Base-by-base conservation (phyloP, 345 rosid genomes). In the Hibiscus tridactylites region DNA sequence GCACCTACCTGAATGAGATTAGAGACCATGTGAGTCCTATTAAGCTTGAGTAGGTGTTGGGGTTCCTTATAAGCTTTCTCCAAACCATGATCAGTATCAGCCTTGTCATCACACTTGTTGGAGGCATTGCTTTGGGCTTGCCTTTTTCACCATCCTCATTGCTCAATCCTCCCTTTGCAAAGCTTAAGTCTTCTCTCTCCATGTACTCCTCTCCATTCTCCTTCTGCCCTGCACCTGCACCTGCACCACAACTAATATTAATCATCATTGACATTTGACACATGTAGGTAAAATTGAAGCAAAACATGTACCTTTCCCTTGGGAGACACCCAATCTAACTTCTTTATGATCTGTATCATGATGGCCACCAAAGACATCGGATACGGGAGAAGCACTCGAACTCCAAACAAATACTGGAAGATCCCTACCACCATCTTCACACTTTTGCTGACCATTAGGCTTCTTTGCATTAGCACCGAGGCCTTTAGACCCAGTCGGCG, bases 401-500 rank as follows among this genome's bases (percentile, higher is more conserved):
- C 98, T 95, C 99, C 99, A 95, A 9, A 95, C 99, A 75, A 90
- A 92, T 97, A 95, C 92, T 33, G 89, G 99, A 54, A 95, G 91
- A 79, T 95, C 98, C 81, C 76, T 88, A 1, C 88, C 87, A 61
- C 85, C 88, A 21, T 77, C 86, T 50, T 80, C 90, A 42, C 65
- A 49, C 68, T 80, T 83, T 65, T 70, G 81, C 52, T 47, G 42
- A 37, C 8, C 42, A 6, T 37, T 37, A 37, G 42, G 6, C 42
- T 37, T 13, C 10, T 47, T 77, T 13, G 74, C 86, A 46, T 80
- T 83, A 31, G 75, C 78, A 66, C 46, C 74, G 62, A 42, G 69
- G 54, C 71, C 66, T 58, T 78, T 88, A n/a, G 79, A 73, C 74
- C 77, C 88, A 61, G 83, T 81, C 61, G 90, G 90, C n/a, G 99